phyloP scores from a whole-genome alignment of 2,329 filamentous ascomycete genomes.

The Cladosporium austrohemisphaericum region DNA sequence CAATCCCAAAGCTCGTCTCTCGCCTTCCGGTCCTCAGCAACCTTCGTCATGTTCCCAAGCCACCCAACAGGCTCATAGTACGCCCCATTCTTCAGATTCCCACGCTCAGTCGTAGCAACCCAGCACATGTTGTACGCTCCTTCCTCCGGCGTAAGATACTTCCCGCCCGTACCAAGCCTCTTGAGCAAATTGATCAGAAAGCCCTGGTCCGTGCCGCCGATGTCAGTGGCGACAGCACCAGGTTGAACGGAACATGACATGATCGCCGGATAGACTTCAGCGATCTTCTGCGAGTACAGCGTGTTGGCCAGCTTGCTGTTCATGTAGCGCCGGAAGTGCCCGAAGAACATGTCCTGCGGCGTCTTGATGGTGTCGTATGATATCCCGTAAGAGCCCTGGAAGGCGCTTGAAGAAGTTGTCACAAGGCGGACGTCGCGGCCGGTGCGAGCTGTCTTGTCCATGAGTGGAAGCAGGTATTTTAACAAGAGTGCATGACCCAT shows the following conservation, averaged over 20 bases:
- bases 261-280: slow-evolving; percentile 43
- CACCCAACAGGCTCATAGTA: slow-evolving; percentile 43
- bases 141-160: slow-evolving; percentile 5
- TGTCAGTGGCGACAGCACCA: slow-evolving; percentile 39
- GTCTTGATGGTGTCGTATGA: slow-evolving; percentile 1
- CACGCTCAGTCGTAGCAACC: slow-evolving; percentile 29
- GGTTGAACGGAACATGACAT: slow-evolving; percentile 46
- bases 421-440: slow-evolving; percentile 3
- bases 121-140: slow-evolving; percentile 43
- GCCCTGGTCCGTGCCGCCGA: slow-evolving; percentile 1
- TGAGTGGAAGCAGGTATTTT: slow-evolving; percentile 43
- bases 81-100: slow-evolving; percentile 35
- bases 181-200: slow-evolving; percentile 16
- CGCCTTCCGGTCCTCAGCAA: slow-evolving; percentile 25
- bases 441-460: slow-evolving; percentile 36
- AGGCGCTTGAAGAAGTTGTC: neutral
- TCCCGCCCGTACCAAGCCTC: slow-evolving; percentile 12
- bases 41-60: slow-evolving; percentile 19
- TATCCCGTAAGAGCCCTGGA: slow-evolving; percentile 3
- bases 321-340: slow-evolving; percentile 42
- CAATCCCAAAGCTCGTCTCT: slow-evolving; percentile 37
- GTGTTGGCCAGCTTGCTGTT: slow-evolving; percentile 51
- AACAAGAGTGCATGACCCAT: slow-evolving; percentile 48
- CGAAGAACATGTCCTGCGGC: neutral
- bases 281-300: slow-evolving; percentile 43